Evolutionary conservation across 306 rosid species (phyloP).

Genomic region (Abrus precatorius): DNA sequence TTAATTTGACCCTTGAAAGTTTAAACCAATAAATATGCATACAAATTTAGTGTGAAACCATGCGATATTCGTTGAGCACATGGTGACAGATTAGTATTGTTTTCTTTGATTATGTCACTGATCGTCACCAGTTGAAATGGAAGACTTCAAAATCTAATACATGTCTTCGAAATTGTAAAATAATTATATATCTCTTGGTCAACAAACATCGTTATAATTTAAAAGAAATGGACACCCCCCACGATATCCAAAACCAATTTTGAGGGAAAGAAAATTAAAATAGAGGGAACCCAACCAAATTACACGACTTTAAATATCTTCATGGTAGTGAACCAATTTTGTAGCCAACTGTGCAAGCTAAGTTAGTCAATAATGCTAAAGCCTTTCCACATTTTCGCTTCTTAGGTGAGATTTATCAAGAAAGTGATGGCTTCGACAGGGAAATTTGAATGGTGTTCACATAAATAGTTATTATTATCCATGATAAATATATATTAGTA

Average conservation of each 20-base stretch:
- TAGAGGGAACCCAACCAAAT: conserved; percentile 20
- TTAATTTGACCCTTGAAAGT: conserved; percentile 26
- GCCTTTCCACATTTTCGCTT: conserved; percentile 27
- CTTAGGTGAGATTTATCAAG: background rate
- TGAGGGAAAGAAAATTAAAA: background rate
- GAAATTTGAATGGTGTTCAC: conserved; percentile 12
- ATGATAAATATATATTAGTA: no score
- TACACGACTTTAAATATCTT: background rate
- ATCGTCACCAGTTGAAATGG: background rate
- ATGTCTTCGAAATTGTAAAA: background rate
- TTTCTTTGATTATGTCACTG: conserved; percentile 3
- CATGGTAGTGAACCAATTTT: background rate
- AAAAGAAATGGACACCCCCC: background rate
- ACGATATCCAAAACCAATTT: background rate
- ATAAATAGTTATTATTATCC: background rate
- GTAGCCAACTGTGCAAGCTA: background rate
- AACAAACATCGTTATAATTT: background rate
- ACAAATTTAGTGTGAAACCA: conserved; percentile 25
- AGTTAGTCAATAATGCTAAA: background rate
- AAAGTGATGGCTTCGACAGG: background rate
- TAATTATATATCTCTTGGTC: no score
- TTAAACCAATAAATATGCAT: background rate
- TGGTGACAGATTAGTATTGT: conserved; percentile 17
- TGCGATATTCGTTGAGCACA: conserved; percentile 28
- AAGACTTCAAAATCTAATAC: conserved; percentile 1